A percentile compares a stretch with the other conserved stretches of the same genome.
Conservation (phyloP, 164 flowering plant species). For the Euptelea pleiosperma region DNA sequence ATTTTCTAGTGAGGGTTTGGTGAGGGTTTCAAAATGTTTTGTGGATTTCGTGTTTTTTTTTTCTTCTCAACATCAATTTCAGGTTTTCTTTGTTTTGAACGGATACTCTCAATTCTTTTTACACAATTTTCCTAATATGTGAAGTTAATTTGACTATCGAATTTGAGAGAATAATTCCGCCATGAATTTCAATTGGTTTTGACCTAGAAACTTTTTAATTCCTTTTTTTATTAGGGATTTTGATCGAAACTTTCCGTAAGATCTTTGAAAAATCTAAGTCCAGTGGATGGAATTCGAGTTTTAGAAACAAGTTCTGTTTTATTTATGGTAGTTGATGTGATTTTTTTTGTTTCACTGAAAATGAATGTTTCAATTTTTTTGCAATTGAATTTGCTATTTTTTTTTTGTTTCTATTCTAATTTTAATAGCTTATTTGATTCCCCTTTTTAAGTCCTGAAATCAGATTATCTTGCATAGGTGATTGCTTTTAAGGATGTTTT, state of each 20-base stretch:
- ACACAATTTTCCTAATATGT: conserved; percentile 1
- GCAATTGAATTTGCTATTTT: neutral
- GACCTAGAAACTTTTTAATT: neutral
- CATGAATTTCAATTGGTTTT: neutral
- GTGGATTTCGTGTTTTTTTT: too few relatives aligned
- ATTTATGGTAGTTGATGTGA: neutral
- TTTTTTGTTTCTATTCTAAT: neutral
- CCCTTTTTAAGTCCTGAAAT: neutral
- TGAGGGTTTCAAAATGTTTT: too few relatives aligned
- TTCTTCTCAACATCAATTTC: conserved; percentile 10
- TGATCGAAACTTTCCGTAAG: neutral
- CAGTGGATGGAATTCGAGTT: neutral
- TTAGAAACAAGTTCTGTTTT: neutral
- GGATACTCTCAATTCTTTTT: neutral
- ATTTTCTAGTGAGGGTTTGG: too few relatives aligned
- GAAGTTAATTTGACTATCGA: conserved; percentile 1
- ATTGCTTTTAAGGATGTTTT: neutral
- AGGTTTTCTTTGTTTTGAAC: neutral
- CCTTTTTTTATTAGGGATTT: conserved; percentile 3
- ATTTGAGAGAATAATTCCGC: neutral
- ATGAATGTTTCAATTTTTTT: neutral
- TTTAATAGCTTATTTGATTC: neutral
- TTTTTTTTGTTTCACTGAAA: neutral
- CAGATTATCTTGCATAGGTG: neutral
- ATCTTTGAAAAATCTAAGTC: conserved; percentile 1